A percentile compares a stretch with the other conserved stretches of the same genome.
phyloP scores from a whole-genome alignment of 2,329 filamentous ascomycete genomes.

The Zymoseptoria crescenta region DNA sequence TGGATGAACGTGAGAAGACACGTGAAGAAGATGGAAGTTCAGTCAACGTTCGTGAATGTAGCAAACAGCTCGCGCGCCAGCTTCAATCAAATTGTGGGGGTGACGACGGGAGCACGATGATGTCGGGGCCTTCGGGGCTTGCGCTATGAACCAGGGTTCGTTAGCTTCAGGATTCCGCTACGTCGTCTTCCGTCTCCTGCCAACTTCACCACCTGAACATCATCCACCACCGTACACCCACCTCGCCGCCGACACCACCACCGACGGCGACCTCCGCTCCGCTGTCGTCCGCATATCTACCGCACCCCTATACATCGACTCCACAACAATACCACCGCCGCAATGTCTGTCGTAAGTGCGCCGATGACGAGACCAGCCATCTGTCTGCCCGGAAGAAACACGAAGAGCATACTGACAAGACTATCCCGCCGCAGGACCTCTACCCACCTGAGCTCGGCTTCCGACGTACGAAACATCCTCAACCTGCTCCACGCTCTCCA shows the following conservation, averaged over 20 bases:
- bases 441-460: conserved; percentile 88
- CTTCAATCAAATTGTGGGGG: not conserved
- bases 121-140: too few species aligned
- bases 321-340: not conserved
- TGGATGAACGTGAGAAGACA: too few species aligned
- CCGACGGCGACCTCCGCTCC: not conserved
- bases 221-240: not conserved
- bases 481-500: not conserved
- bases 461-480: conserved; percentile 64
- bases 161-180: not conserved
- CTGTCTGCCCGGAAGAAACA: not conserved
- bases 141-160: too few species aligned
- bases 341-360: conserved; percentile 1
- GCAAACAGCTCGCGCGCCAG: too few species aligned
- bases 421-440: conserved; percentile 79
- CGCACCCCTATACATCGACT: not conserved
- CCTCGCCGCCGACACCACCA: not conserved
- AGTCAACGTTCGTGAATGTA: not conserved
- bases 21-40: too few species aligned
- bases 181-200: not conserved
- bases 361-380: not conserved
- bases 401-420: not conserved
- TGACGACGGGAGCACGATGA: too few species aligned
- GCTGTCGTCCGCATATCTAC: not conserved
- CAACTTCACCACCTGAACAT: not conserved